A percentile compares a stretch with the other conserved stretches of the same genome.
Conservation (phyloP, 2,329 filamentous ascomycete genomes). For the Dactylella cylindrospora region DNA sequence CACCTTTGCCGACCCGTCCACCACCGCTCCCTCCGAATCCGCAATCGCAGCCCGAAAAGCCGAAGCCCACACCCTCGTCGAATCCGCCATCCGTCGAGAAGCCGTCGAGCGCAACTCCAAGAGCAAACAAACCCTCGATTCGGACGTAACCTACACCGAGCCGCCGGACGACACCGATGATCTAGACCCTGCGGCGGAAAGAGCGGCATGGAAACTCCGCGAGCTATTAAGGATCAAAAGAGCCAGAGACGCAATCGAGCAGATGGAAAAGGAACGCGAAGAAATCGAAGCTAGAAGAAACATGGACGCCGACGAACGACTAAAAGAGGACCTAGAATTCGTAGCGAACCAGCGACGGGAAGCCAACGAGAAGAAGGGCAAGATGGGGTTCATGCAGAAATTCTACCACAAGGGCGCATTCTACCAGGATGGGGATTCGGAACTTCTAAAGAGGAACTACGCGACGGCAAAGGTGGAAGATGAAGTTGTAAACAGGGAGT, state of each 20-base stretch:
- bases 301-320: slow-evolving; percentile 80
- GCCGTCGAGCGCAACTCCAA: slow-evolving; percentile 69
- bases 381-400: slow-evolving; percentile 88
- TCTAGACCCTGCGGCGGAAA: slow-evolving; percentile 81
- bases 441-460: slow-evolving; percentile 75
- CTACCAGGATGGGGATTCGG: slow-evolving; percentile 74
- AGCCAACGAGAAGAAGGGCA: slow-evolving; percentile 69
- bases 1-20: slow-evolving; percentile 18
- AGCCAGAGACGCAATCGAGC: slow-evolving; percentile 80
- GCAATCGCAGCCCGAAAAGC: slow-evolving; percentile 63
- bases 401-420: slow-evolving; percentile 98
- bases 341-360: slow-evolving; percentile 78
- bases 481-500: slow-evolving; percentile 76
- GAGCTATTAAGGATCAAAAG: slow-evolving; percentile 87
- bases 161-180: slow-evolving; percentile 87
- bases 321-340: slow-evolving; percentile 77
- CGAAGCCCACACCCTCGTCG: slow-evolving; percentile 75
- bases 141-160: slow-evolving; percentile 66
- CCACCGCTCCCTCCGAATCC: slow-evolving; percentile 41
- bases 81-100: slow-evolving; percentile 83
- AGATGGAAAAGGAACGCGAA: slow-evolving; percentile 77
- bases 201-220: slow-evolving; percentile 88
- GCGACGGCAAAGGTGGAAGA: slow-evolving; percentile 83
- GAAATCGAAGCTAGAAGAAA: slow-evolving; percentile 86
- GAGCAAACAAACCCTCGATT: slow-evolving; percentile 84